Evolutionary conservation across 2,329 filamentous ascomycete species (phyloP), one percentile per base, ranked within the genome.

Genomic region (Zasmidium angulare): DNA sequence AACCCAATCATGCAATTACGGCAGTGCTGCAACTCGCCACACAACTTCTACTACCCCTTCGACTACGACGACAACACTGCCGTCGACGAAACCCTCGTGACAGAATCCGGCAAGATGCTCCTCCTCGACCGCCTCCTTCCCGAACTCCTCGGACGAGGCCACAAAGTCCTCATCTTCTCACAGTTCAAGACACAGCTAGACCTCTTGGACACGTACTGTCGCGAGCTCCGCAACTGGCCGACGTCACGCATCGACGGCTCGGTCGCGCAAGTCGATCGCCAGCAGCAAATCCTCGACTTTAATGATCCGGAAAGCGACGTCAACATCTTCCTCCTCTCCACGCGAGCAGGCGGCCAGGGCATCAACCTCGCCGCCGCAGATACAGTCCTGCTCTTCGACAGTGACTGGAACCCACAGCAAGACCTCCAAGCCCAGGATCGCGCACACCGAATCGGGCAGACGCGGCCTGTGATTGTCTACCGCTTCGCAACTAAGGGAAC

Each of bases 21-120:
- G 0, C 83, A 97, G 0, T 91, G 91, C 11, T 98, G 95, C 75
- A 96, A 99, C 74, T 91, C 87, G 0, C 95, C 95, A 0, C 93
- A 97, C 75, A 96, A 97, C 71, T 98, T 99, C 74, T 98, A 96
- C 76, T 96, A 92, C 72, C 93, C 95, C 0, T 98, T 93, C 64
- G 76, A 78, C 84, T 81, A 84, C 0, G 79, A 80, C 4, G 81
- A 84, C 17, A 80, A 83, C 1, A 82, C 83, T 1, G 78, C 80
- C n/a, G 77, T 77, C 4, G 92, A 98, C 68, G 89, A 96, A 70
- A 88, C 84, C 1, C 84, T 99, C 4, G 85, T 99, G 31, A 93
- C 89, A 0, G 86, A 90, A 0, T 96, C 92, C 0, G 95, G 95
- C 14, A 99, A 99, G 74, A 97, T 99, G 91, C 84, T 97, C 1